Percentiles rank a stretch among this genome's conserved stretches.
Evolutionary conservation across 441 rosid species (phyloP).

Genomic region (Pelargonium australe): DNA sequence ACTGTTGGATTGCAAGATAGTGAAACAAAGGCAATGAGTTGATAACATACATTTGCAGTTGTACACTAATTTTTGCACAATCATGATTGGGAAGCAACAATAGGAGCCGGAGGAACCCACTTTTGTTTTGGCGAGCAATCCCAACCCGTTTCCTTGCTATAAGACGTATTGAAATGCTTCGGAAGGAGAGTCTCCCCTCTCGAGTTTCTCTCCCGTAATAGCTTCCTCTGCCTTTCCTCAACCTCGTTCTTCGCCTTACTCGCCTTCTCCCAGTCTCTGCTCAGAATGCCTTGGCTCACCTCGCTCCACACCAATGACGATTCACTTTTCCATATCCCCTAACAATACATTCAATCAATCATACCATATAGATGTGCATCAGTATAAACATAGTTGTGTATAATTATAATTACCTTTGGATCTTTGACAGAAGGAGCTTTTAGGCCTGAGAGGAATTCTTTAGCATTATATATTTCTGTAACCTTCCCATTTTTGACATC

Average conservation of each 20-base stretch:
- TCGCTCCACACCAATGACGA: conserved; percentile 64
- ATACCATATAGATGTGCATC: background rate
- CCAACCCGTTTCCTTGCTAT: conserved; percentile 46
- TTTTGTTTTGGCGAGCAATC: conserved; percentile 48
- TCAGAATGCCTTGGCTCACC: conserved; percentile 49
- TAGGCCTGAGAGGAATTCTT: conserved; percentile 38
- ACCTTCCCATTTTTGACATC: conserved; percentile 39
- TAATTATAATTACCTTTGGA: conserved; percentile 33
- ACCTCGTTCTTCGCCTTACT: conserved; percentile 51
- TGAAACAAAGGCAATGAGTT: too few species aligned
- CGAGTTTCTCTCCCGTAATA: conserved; percentile 34
- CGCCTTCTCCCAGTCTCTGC: conserved; percentile 65
- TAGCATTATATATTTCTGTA: conserved; percentile 50
- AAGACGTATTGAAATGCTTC: conserved; percentile 43
- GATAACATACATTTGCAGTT: too few species aligned
- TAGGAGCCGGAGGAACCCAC: conserved; percentile 67
- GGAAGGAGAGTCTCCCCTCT: conserved; percentile 52
- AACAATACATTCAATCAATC: background rate
- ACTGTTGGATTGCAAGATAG: too few species aligned
- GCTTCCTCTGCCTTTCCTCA: conserved; percentile 62
- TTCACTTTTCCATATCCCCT: conserved; percentile 57
- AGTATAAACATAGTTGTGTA: too few species aligned
- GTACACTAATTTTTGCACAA: too few species aligned
- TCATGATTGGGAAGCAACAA: conserved; percentile 36
- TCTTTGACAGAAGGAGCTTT: conserved; percentile 52